Percentiles rank a stretch among this genome's conserved stretches.
These are phyloP conservation scores for Cryptococcus deneoformans DNA, from an alignment of 1,284 basidiomycete species.

Conservation along the genomic window DNA sequence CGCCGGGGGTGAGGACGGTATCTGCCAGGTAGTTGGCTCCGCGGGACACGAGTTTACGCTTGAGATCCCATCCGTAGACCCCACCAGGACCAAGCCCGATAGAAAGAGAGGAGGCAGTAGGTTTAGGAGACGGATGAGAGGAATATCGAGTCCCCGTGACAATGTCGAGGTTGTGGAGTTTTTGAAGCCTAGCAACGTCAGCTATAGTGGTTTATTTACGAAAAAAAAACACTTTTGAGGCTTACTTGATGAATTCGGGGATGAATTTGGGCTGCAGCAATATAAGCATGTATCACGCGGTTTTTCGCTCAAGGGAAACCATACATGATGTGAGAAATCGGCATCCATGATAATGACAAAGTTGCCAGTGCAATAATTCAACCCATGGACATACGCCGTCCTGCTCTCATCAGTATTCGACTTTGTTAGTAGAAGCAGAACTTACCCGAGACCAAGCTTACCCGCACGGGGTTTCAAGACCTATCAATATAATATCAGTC, in stretches of 20 bases:
- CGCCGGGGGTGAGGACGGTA: conserved; percentile 74
- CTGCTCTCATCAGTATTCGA: conserved; percentile 48
- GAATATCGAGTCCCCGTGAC: conserved; percentile 88
- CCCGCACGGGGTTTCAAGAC: conserved; percentile 78
- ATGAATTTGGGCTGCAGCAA: conserved; percentile 77
- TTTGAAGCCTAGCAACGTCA: conserved; percentile 60
- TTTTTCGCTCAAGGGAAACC: conserved; percentile 24
- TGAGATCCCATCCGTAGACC: conserved; percentile 85
- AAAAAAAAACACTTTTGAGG: neutral
- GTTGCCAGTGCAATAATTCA: conserved; percentile 83
- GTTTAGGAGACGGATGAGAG: conserved; percentile 32
- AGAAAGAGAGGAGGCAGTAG: conserved; percentile 18
- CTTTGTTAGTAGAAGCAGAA: conserved; percentile 14
- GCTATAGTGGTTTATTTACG: neutral
- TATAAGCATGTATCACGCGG: neutral
- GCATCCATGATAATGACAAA: conserved; percentile 97
- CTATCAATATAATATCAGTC: conserved; percentile 48
- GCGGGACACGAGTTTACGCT: conserved; percentile 76
- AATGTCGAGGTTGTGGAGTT: conserved; percentile 76
- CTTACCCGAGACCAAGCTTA: conserved; percentile 81
- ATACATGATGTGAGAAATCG: conserved; percentile 89
- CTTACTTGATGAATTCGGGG: conserved; percentile 76
- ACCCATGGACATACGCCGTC: conserved; percentile 87
- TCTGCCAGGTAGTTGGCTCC: conserved; percentile 84
- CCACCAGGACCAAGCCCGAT: conserved; percentile 62